Evolutionary conservation across 179 eudicot species (phyloP), one percentile per base, ranked within the genome.

Genomic region (Heliamphora pulchella): DNA sequence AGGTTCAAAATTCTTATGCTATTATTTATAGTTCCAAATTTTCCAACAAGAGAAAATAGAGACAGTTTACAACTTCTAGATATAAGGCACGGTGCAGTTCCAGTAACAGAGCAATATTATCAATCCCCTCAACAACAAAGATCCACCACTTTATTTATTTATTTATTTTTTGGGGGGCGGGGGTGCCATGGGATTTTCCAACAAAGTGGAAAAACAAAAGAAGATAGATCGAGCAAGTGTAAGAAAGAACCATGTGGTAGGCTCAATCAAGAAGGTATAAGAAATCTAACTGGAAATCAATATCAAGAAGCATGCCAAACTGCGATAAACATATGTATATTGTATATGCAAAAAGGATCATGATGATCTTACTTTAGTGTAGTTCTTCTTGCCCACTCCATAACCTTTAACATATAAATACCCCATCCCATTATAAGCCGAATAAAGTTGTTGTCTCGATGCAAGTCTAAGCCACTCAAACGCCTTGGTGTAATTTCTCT

Each of bases 391-490:
- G 64, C 92, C 99, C 74, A 94, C 97, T 63, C 99, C 99, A 82
- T 91, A 94, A 72, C 99, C 99, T 86, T 94, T 96, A 31, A 88
- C 98, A 86, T 94, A 88, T 78, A 96, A 79, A 89, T 96, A 96
- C 14, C 99, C 99, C 86, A 96, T 89, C 71, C 99, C 99, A 87
- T 91, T 96, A 82, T 92, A 96, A 82, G 98, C 98, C 18, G 99
- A 96, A 86, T 83, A 88, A 78, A 89, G 92, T 62, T 96, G 94
- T 46, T 91, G 97, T 79, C 83, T 92, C 47, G 97, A 93, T 68
- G 98, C 99, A 84, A 91, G 94, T 39, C 81, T 87, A 67, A 96
- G 93, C 97, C 97, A 96, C 80, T 90, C 94, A 22, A 94, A 69
- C 54, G 99, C 97, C 81, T 91, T 94, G 0, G 94, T 90, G 80